These are phyloP conservation scores for Pseudogymnoascus sp. DNA, from an alignment of 2,329 filamentous ascomycete genomes.

Conservation along the genomic window DNA sequence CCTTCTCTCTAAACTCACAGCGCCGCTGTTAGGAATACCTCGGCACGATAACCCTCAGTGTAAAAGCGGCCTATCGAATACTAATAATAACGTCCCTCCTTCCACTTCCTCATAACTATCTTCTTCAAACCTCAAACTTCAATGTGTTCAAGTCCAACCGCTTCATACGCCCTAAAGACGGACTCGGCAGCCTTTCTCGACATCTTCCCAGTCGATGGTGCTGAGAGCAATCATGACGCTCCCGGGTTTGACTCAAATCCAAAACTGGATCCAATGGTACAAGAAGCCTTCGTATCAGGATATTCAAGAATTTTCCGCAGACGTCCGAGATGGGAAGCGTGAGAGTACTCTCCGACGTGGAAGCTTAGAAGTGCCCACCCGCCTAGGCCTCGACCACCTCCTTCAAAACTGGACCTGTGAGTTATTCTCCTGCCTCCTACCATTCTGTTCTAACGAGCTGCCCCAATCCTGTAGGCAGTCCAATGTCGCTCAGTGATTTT, in stretches of 20 bases:
- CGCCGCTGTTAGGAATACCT: background rate
- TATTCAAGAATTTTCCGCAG: slow-evolving; percentile 36
- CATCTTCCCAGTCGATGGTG: background rate
- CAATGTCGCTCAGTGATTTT: slow-evolving; percentile 42
- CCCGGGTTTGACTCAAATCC: background rate
- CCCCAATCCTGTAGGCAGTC: slow-evolving; percentile 29
- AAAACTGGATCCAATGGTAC: slow-evolving; percentile 37
- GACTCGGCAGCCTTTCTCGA: background rate
- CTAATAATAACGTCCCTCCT: slow-evolving; percentile 13
- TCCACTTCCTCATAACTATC: background rate
- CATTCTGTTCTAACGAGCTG: background rate
- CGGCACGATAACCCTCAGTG: background rate
- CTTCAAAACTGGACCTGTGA: slow-evolving; percentile 40
- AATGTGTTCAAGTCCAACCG: background rate
- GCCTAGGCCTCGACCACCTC: slow-evolving; percentile 37
- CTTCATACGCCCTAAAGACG: background rate
- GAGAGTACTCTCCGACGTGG: slow-evolving; percentile 30
- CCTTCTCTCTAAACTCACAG: background rate
- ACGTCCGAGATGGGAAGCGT: slow-evolving; percentile 30
- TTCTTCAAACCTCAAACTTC: background rate
- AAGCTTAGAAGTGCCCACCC: slow-evolving; percentile 31
- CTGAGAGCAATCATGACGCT: background rate
- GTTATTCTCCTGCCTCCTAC: slow-evolving; percentile 7
- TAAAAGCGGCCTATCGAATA: background rate
- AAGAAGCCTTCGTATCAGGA: slow-evolving; percentile 42